These are phyloP conservation scores for Corymbia citriodora DNA, from an alignment of 441 rosid species.

Conservation along the genomic window DNA sequence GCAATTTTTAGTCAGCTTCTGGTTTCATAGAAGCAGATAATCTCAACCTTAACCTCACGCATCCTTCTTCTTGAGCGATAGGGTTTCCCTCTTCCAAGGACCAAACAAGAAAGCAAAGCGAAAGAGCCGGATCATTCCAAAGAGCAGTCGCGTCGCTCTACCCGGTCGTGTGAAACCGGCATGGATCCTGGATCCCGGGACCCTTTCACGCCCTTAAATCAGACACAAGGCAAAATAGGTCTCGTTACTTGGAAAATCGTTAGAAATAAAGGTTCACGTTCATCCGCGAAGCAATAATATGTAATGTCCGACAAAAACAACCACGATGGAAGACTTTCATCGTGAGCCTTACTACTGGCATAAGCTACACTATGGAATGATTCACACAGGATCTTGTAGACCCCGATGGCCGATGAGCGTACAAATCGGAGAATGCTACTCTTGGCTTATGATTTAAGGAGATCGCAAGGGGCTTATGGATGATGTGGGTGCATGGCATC, in stretches of 20 bases:
- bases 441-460: neutral
- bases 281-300: neutral
- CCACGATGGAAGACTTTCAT: neutral
- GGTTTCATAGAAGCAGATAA: neutral
- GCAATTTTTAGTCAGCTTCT: neutral
- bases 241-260: neutral
- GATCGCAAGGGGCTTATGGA: neutral
- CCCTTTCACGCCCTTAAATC: neutral
- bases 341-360: neutral
- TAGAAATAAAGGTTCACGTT: neutral
- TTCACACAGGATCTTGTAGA: neutral
- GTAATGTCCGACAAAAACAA: neutral
- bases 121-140: neutral
- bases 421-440: neutral
- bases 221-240: neutral
- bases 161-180: conserved; percentile 9
- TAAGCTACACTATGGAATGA: neutral
- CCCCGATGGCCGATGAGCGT: neutral
- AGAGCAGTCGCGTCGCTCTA: neutral
- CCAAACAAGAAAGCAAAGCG: neutral
- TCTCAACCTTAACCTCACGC: neutral
- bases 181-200: conserved; percentile 11
- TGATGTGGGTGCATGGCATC: neutral
- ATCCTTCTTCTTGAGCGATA: neutral
- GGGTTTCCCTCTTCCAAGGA: no score